Conservation (phyloP, 176 grass and related monocot species). For the Calamus simplicifolius region DNA sequence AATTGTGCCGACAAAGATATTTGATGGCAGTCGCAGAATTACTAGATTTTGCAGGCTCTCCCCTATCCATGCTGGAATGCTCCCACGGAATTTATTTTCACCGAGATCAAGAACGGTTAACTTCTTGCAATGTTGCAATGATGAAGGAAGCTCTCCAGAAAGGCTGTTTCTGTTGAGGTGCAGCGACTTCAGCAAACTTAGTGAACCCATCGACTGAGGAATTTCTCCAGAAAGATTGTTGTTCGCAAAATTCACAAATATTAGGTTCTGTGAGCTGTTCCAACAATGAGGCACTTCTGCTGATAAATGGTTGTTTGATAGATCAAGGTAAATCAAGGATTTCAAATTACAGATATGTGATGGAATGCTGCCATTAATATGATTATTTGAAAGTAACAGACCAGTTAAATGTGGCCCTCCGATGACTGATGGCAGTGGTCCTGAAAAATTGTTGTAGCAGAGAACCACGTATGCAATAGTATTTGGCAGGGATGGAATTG, state of each 20-base stretch:
- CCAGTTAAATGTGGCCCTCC: rapidly evolving
- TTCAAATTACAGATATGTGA: constrained; percentile 14
- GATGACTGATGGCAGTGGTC: constrained; percentile 11
- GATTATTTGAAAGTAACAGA: constrained; percentile 14
- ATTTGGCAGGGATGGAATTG: constrained; percentile 19
- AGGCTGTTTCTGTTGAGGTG: constrained; percentile 27
- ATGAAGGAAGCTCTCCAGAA: constrained; percentile 15
- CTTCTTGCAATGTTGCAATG: constrained; percentile 12
- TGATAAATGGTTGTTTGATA: too few species aligned
- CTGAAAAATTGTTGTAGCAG: constrained; percentile 23
- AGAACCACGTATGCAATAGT: not conserved
- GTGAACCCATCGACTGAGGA: too few species aligned
- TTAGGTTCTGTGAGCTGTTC: too few species aligned
- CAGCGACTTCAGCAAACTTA: not conserved
- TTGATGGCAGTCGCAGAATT: too few species aligned
- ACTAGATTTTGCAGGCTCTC: too few species aligned
- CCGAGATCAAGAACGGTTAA: constrained; percentile 34
- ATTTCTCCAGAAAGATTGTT: too few species aligned
- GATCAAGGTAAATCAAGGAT: not conserved
- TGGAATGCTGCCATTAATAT: constrained; percentile 26
- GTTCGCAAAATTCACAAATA: too few species aligned
- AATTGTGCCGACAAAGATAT: too few species aligned
- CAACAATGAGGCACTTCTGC: too few species aligned
- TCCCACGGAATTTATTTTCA: constrained; percentile 22
- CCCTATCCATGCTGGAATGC: constrained; percentile 22